Evolutionary conservation across 345 rosid genomes (phyloP).

Genomic region (Anacardium occidentale): DNA sequence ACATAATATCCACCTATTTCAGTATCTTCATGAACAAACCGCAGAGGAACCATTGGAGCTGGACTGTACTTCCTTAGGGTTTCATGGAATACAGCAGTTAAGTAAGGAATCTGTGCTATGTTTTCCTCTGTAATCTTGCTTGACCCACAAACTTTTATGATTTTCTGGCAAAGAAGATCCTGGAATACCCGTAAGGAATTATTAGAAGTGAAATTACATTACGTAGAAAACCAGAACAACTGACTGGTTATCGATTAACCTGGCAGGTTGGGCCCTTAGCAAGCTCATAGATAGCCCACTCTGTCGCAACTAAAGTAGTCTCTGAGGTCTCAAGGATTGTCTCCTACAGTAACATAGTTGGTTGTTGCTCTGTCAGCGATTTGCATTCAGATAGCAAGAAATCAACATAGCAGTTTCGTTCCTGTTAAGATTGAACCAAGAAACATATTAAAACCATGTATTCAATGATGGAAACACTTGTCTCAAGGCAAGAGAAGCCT

Average conservation of each 20-base stretch:
- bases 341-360: conserved; percentile 70
- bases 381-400: conserved; percentile 59
- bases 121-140: conserved; percentile 64
- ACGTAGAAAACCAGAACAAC: too few relatives aligned
- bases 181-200: conserved; percentile 14
- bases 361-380: conserved; percentile 59
- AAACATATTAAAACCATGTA: not conserved
- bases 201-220: not conserved
- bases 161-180: conserved; percentile 53
- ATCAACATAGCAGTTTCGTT: conserved; percentile 53
- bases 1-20: conserved; percentile 65
- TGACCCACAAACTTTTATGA: conserved; percentile 48
- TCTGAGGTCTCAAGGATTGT: conserved; percentile 69
- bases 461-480: not conserved
- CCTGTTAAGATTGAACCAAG: conserved; percentile 36
- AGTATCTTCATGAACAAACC: conserved; percentile 75
- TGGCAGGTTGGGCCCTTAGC: conserved; percentile 63
- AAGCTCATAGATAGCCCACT: conserved; percentile 90
- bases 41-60: conserved; percentile 62
- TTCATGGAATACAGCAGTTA: conserved; percentile 75
- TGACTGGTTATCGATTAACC: conserved; percentile 32
- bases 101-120: conserved; percentile 50
- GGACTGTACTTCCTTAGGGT: conserved; percentile 83
- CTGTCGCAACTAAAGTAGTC: conserved; percentile 74
- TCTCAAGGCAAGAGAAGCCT: not conserved